Base-by-base conservation (phyloP, 1,284 basidiomycete species). In the Papiliotrema terrestris region DNA sequence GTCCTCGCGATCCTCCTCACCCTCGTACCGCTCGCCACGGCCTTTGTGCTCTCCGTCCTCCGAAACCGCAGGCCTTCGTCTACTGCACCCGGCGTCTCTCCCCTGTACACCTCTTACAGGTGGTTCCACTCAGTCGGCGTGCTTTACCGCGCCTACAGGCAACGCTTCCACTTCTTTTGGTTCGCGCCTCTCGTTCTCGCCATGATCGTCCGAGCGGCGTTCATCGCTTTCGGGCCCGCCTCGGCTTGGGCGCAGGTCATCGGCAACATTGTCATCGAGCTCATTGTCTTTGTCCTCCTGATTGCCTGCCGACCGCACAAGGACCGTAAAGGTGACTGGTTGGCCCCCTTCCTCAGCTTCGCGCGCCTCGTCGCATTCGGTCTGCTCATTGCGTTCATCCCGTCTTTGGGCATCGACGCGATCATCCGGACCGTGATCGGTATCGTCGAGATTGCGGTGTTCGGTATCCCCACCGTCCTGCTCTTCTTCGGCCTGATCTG, bases 401-500 rank as follows among this genome's bases (percentile, higher is more conserved):
- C 72, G 5, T 59, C 60, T 23, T 50, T 78, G 19, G 59, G 61
- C 6, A 66, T 75, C 20, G 59, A 59, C 23, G 61, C 71, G 32
- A 77, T 78, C 42, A 57, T 65, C 1, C 54, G 71, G 43, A 75
- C 76, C 0, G 65, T 77, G 55, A 66, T 77, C 29, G 76, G 72
- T 4, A 69, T 78, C 50, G 76, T 76, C 37, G 62, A 68, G 46
- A 71, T 78, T 36, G 76, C 69, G 8, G 49, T 75, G 9, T 72
- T 74, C 45, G 76, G 75, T 48, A 60, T 78, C 14, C 72, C 75
- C 1, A 67, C 67, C 9, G 52, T 78, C 9, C 38, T 77, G n/a
- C 67, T 97, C 77, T 72, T 93, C 62, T 81, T 96, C 26, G 91
- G 92, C 9, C 86, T 92, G 2, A 71, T 95, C 52, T 92, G 89